Evolutionary conservation across 164 flowering plant genomes (phyloP), one percentile per base, ranked within the genome.

Genomic region (Buxus sempervirens): DNA sequence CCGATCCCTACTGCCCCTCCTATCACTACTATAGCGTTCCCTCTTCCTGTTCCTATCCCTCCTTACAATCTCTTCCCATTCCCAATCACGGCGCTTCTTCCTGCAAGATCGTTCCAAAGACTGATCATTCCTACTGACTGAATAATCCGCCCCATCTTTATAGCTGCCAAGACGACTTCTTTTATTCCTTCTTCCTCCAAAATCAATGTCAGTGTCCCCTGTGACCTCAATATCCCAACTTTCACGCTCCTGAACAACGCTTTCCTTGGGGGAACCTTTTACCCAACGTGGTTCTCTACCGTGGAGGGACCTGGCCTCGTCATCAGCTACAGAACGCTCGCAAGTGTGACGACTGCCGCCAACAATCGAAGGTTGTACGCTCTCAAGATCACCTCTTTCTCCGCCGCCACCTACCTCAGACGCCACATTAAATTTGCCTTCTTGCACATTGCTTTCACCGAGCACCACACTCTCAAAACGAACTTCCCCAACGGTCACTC

Each of bases 21-120:
- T 77, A 58, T 72, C 70, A 14, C 73, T 26, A 38, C 72, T 67
- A 59, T 75, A 76, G 64, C 76, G 67, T 23, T 81, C 92, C 73
- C 85, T 79, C 74, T 84, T 86, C 77, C 83, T 80, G 55, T 45
- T 20, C 53, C 82, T 81, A 38, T 81, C 85, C 58, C 83, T 80
- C 78, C 84, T 76, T 55, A 84, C 90, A 67, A 4, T 42, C 20
- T 85, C 89, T 22, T 88, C 96, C 77, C 79, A 77, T 22, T 88
- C 96, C 77, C 79, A 77, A 48, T 82, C 86, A 8, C 86, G 78
- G 8, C 49, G 56, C 76, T 91, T 83, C 80, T 87, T 91, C 81
- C 81, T 81, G 55, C 73, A 48, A 1, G 48, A 62, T 21, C 73
- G 32, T 3, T 85, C 88, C 71, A 79, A 69, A 12, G 68, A 62